Conservation (phyloP, 768 basidiomycete species). For the Chalciporus pseudorubinellus region DNA sequence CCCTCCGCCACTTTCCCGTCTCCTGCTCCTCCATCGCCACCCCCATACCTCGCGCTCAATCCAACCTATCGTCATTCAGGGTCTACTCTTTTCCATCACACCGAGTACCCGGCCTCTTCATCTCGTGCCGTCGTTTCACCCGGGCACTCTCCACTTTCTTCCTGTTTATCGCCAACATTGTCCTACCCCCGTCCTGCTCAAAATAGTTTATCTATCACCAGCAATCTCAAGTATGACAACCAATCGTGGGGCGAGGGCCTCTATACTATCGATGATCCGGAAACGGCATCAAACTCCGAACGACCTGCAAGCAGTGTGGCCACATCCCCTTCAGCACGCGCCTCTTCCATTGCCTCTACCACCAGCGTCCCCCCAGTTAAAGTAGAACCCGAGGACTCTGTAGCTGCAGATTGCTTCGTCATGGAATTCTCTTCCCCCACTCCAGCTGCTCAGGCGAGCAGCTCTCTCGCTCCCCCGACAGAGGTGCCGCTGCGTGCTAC, state of each 20-base stretch:
- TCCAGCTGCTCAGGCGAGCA: constrained; percentile 33
- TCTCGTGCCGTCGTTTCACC: constrained; percentile 19
- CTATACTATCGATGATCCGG: constrained; percentile 34
- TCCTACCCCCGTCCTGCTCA: constrained; percentile 16
- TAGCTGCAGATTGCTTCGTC: constrained; percentile 31
- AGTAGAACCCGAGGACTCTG: constrained; percentile 29
- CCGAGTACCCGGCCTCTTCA: constrained; percentile 19
- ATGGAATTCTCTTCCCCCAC: constrained; percentile 34
- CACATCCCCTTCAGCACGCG: constrained; percentile 35
- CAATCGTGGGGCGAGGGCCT: constrained; percentile 31
- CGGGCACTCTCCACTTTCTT: constrained; percentile 13
- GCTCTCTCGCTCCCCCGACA: constrained; percentile 50
- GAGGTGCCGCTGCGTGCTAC: constrained; percentile 76
- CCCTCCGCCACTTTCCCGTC: constrained; percentile 20
- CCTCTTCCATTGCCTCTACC: constrained; percentile 34
- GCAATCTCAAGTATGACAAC: constrained; percentile 22
- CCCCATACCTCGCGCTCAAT: constrained; percentile 20
- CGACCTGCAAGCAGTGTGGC: constrained; percentile 33
- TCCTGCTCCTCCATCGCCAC: constrained; percentile 23
- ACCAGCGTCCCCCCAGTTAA: constrained; percentile 30
- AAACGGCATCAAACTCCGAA: constrained; percentile 34
- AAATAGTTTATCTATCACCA: constrained; percentile 9
- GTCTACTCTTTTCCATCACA: constrained; percentile 19
- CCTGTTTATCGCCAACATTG: constrained; percentile 16
- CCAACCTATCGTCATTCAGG: constrained; percentile 24